Evolutionary conservation across 352 stramenopile species (phyloP).

Genomic region (Peronospora farinosa): DNA sequence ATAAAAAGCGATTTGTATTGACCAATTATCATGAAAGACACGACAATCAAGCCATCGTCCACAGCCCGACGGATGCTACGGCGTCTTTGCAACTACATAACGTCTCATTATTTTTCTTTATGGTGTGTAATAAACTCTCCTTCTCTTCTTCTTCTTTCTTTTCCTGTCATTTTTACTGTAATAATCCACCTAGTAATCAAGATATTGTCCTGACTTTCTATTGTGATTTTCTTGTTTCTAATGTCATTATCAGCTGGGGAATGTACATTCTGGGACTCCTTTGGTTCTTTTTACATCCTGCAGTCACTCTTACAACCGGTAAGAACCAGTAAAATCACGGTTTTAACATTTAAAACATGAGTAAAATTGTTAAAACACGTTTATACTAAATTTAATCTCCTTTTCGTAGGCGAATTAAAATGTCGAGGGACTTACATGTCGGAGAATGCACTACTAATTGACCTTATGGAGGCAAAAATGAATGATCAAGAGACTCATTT

Average conservation of each 20-base stretch:
- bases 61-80: background rate
- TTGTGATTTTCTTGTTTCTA: background rate
- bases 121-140: background rate
- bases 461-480: constrained; percentile 51
- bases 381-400: background rate
- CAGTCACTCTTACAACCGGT: constrained; percentile 72
- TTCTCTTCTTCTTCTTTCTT: no score
- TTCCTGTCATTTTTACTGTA: no score
- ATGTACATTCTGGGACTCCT: constrained; percentile 60
- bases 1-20: no score
- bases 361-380: background rate
- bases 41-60: background rate
- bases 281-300: constrained; percentile 75
- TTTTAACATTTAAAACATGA: background rate
- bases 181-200: no score
- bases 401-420: constrained; percentile 56
- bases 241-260: constrained; percentile 39
- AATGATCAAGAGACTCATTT: constrained; percentile 35
- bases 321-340: background rate
- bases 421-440: constrained; percentile 84
- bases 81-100: background rate
- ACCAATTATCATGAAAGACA: background rate
- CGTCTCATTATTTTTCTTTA: background rate
- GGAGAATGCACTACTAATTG: constrained; percentile 82
- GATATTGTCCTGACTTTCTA: background rate